A percentile compares a stretch with the other conserved stretches of the same genome.
These are phyloP conservation scores for Pleodorina starrii DNA, from an alignment of 139 green algal genomes.

Conservation along the genomic window DNA sequence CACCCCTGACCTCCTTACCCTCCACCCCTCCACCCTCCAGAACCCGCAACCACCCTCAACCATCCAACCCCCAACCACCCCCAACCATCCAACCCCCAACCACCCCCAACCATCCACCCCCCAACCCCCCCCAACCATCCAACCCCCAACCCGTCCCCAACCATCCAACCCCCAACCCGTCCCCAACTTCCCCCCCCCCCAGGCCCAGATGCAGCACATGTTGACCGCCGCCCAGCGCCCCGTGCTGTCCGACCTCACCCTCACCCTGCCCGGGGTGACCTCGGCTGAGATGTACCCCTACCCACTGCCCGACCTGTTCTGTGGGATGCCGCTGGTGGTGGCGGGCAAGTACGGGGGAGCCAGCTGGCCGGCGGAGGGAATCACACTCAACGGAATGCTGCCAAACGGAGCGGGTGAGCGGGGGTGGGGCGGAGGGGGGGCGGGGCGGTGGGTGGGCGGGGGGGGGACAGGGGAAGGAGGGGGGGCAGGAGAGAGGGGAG, in stretches of 20 bases:
- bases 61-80: too few species aligned
- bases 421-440: neutral
- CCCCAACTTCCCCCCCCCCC: neutral
- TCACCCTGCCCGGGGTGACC: slow-evolving; percentile 56
- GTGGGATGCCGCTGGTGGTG: slow-evolving; percentile 72
- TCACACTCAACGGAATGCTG: slow-evolving; percentile 65
- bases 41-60: too few species aligned
- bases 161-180: neutral
- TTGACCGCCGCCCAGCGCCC: slow-evolving; percentile 62
- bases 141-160: too few species aligned
- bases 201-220: slow-evolving; percentile 71
- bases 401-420: slow-evolving; percentile 56
- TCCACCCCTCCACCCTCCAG: too few species aligned
- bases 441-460: too few species aligned
- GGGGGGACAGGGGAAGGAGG: neutral
- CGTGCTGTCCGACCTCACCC: slow-evolving; percentile 60
- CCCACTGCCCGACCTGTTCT: slow-evolving; percentile 76
- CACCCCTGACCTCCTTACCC: too few species aligned
- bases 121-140: too few species aligned
- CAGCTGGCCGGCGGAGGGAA: slow-evolving; percentile 50
- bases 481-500: too few species aligned
- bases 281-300: slow-evolving; percentile 72
- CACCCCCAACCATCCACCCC: too few species aligned
- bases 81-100: too few species aligned
- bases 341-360: slow-evolving; percentile 76